A percentile compares a stretch with the other conserved stretches of the same genome.
Evolutionary conservation across 371 early-diverging fungal species (phyloP).

Genomic region (Mucor saturninus): DNA sequence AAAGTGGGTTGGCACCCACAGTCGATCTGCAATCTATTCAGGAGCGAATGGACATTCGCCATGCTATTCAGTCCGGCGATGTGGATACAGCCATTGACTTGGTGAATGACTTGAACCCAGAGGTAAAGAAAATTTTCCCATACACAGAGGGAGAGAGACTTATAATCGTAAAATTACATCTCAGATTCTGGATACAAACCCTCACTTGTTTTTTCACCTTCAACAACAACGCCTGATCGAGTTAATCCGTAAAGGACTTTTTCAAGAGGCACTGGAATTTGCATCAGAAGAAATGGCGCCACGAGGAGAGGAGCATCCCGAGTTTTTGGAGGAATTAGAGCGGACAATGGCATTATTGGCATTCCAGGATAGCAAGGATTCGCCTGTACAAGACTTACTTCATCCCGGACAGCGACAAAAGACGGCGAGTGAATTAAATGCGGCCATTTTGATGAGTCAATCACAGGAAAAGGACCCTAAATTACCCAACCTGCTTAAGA

Average conservation of each 20-base stretch:
- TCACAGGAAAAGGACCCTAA: slow-evolving; percentile 94
- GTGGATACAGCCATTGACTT: slow-evolving; percentile 93
- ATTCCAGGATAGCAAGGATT: slow-evolving; percentile 71
- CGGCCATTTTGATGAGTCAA: slow-evolving; percentile 88
- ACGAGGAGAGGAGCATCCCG: slow-evolving; percentile 94
- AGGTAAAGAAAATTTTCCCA: slow-evolving; percentile 56
- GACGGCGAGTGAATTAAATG: slow-evolving; percentile 92
- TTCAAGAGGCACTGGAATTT: slow-evolving; percentile 88
- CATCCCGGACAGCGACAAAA: slow-evolving; percentile 90
- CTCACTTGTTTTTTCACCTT: slow-evolving; percentile 91
- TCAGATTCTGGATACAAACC: slow-evolving; percentile 94
- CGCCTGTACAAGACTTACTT: slow-evolving; percentile 84
- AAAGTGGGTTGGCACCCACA: slow-evolving; percentile 78
- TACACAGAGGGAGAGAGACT: not conserved
- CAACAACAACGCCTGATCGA: slow-evolving; percentile 97
- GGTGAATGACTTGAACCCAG: slow-evolving; percentile 96
- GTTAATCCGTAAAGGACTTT: slow-evolving; percentile 80
- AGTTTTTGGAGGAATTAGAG: slow-evolving; percentile 92
- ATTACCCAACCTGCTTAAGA: slow-evolving; percentile 85
- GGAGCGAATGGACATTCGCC: slow-evolving; percentile 92
- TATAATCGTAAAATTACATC: not conserved
- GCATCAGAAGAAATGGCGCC: slow-evolving; percentile 97
- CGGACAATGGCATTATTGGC: slow-evolving; percentile 94
- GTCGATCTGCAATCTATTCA: slow-evolving; percentile 90
- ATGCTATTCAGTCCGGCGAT: slow-evolving; percentile 88